phyloP scores from a whole-genome alignment of 2,329 filamentous ascomycete genomes.

The Arthrobotrys sinensis region DNA sequence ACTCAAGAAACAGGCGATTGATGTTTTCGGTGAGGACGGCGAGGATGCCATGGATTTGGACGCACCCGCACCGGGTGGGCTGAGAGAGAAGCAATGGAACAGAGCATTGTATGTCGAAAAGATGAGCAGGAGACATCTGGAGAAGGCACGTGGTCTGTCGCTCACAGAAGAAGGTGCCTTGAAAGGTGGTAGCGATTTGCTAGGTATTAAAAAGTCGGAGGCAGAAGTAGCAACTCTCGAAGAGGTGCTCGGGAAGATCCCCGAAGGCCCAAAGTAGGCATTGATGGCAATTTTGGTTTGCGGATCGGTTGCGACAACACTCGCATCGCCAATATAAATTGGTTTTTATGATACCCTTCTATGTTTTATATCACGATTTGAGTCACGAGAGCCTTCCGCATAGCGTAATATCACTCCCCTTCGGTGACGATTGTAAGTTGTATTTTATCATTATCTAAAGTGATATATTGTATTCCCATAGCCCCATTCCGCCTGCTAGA shows the following conservation, averaged over 20 bases:
- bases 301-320: neutral
- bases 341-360: slow-evolving; percentile 3
- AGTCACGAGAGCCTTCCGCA: neutral
- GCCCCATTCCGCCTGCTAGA: neutral
- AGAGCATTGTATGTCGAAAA: slow-evolving; percentile 86
- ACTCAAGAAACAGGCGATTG: slow-evolving; percentile 70
- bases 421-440: neutral
- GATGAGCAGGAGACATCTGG: slow-evolving; percentile 82
- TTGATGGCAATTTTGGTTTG: no score
- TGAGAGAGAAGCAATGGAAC: slow-evolving; percentile 77
- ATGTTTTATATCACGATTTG: neutral
- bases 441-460: slow-evolving; percentile 13
- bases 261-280: slow-evolving; percentile 54
- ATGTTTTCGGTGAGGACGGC: slow-evolving; percentile 37
- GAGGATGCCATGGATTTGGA: slow-evolving; percentile 65
- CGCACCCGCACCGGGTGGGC: slow-evolving; percentile 66
- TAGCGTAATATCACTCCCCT: neutral
- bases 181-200: slow-evolving; percentile 71
- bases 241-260: slow-evolving; percentile 67
- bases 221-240: slow-evolving; percentile 65
- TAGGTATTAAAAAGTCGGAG: slow-evolving; percentile 64
- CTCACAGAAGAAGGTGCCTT: slow-evolving; percentile 75
- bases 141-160: slow-evolving; percentile 78
- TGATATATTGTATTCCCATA: neutral
- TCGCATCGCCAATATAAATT: neutral